Percentiles rank a stretch among this genome's conserved stretches.
Evolutionary conservation across 495 filamentous ascomycete genomes (phyloP).

Genomic region (Patellaria atrata): DNA sequence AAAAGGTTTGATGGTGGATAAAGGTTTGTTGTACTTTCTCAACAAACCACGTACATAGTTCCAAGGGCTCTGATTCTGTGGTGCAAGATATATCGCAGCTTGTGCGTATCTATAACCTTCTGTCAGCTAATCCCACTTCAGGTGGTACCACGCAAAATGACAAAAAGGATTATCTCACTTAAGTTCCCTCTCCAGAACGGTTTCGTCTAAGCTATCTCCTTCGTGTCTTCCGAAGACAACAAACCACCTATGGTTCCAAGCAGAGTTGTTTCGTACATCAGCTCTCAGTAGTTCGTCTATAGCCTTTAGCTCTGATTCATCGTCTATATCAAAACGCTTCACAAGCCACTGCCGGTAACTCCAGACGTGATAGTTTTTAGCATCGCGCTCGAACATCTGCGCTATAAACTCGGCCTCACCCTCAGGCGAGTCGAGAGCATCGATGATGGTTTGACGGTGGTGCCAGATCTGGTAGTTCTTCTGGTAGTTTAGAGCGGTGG

Average conservation of each 20-base stretch:
- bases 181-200: constrained; percentile 60
- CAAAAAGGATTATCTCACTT: constrained; percentile 27
- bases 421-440: constrained; percentile 29
- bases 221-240: constrained; percentile 55
- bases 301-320: constrained; percentile 48
- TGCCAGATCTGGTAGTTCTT: constrained; percentile 99
- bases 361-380: constrained; percentile 99
- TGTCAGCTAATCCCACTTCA: constrained; percentile 7
- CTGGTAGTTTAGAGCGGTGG: constrained; percentile 61
- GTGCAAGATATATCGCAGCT: constrained; percentile 56
- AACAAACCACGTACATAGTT: constrained; percentile 73
- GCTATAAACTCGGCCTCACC: constrained; percentile 63
- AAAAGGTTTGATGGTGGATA: constrained; percentile 50
- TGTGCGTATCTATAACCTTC: constrained; percentile 35
- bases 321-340: constrained; percentile 53
- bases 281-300: constrained; percentile 52
- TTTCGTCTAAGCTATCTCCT: constrained; percentile 36
- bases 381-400: constrained; percentile 68
- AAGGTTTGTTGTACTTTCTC: constrained; percentile 42
- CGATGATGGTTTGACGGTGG: constrained; percentile 75
- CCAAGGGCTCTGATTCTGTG: constrained; percentile 91
- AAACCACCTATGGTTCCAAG: constrained; percentile 94
- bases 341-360: constrained; percentile 86
- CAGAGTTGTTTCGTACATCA: constrained; percentile 89
- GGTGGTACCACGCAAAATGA: not conserved